Base-by-base conservation (phyloP, 2,329 filamentous ascomycete species). In the Aspergillus fischeri region DNA sequence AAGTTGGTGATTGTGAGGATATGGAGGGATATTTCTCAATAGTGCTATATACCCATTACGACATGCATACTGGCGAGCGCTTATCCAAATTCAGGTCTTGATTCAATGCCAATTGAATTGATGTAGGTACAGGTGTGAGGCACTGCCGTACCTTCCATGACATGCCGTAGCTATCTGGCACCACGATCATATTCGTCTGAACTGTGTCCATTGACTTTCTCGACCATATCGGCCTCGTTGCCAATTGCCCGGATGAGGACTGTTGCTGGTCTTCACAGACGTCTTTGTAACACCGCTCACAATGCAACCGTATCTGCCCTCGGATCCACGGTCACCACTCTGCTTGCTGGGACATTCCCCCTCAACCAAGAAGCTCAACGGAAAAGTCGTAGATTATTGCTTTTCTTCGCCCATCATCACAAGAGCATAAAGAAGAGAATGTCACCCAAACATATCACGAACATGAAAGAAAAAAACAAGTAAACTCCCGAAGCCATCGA, bases 1-100 rank as follows among this genome's bases (percentile, higher is more conserved):
- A 95, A 89, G 77, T 79, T 99, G 73, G 88, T 92, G 69, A 89
- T 99, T 66, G 79, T 97, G 65, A 85, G 92, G 70, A 89, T 96
- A 70, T 96, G 91, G 89, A 84, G 85, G 67, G 65, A 65, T 11
- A 29, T 10, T 11, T 32, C 21, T 35, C 2, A 35, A 41, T 51
- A 24, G n/a, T 21, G 21, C n/a, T 35, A n/a, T 49, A 49, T 25
- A 25, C 20, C 27, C 9, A 51, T 50, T 28, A 50, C 27, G 29
- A 35, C 20, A 27, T 49, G 27, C 3, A 25, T 49, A 49, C 24
- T 24, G 24, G 24, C 24, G 24, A 24, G 24, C 24, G 24, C 24
- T 3, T 24, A 24, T 24, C 24, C 24, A 24, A 24, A 24, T 24
- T 24, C 3, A 24, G 24, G 24, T 24, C 24, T 24, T 24, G 24